phyloP scores from a whole-genome alignment of 306 rosid species.

The Fragaria vesca region DNA sequence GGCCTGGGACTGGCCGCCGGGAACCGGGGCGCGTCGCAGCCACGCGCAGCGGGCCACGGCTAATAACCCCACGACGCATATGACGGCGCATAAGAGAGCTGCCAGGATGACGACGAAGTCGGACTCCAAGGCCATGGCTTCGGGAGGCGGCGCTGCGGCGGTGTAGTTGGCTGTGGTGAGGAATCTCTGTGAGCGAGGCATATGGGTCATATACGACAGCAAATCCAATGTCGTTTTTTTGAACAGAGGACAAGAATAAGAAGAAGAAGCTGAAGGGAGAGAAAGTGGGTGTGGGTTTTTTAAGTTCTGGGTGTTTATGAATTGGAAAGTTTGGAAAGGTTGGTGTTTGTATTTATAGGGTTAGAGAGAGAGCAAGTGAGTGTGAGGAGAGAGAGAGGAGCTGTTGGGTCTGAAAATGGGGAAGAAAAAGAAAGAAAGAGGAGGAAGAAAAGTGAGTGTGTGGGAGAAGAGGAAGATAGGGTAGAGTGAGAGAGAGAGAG shows the following conservation, averaged over 20 bases:
- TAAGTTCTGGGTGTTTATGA: neutral
- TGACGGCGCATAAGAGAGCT: slow-evolving; percentile 71
- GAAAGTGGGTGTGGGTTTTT: neutral
- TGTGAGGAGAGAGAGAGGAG: neutral
- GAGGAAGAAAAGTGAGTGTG: neutral
- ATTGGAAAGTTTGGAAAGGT: neutral
- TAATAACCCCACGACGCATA: slow-evolving; percentile 67
- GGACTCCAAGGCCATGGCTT: slow-evolving; percentile 51
- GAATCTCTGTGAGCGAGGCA: slow-evolving; percentile 47
- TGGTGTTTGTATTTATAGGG: slow-evolving; percentile 4
- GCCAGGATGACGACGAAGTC: slow-evolving; percentile 78
- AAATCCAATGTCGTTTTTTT: neutral
- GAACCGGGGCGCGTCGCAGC: slow-evolving; percentile 54
- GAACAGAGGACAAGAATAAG: neutral
- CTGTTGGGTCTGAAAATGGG: slow-evolving; percentile 9
- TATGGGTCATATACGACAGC: slow-evolving; percentile 26
- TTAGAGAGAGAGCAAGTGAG: neutral
- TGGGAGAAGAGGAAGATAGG: neutral
- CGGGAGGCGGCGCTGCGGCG: slow-evolving; percentile 59
- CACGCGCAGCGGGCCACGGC: slow-evolving; percentile 87
- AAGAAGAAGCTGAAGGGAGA: neutral
- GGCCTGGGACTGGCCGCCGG: slow-evolving; percentile 16
- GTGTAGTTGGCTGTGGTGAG: slow-evolving; percentile 14
- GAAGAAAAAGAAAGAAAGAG: neutral
- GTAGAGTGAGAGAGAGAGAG: neutral